These are phyloP conservation scores for Skeletonema menzelii DNA, from an alignment of 108 stramenopile genomes.

Conservation along the genomic window DNA sequence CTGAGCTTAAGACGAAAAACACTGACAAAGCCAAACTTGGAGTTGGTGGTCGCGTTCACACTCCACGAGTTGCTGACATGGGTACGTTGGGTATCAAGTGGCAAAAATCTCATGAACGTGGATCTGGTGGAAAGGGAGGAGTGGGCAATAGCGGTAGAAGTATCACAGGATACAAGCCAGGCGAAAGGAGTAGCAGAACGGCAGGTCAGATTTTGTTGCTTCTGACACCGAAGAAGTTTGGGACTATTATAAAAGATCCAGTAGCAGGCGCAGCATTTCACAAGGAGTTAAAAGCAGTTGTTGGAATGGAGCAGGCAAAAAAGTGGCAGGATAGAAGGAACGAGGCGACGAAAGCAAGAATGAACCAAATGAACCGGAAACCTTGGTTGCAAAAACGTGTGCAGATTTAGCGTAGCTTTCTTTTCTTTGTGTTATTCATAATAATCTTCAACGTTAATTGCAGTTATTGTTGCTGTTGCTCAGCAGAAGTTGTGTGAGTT, in stretches of 20 bases:
- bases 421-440: not conserved
- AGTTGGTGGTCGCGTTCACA: slow-evolving; percentile 46
- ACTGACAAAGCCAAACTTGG: slow-evolving; percentile 14
- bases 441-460: not conserved
- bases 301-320: slow-evolving; percentile 64
- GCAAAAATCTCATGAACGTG: slow-evolving; percentile 87
- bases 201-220: slow-evolving; percentile 85
- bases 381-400: slow-evolving; percentile 79
- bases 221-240: slow-evolving; percentile 80
- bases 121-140: slow-evolving; percentile 85
- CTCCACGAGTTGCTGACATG: slow-evolving; percentile 84
- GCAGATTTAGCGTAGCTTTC: not conserved
- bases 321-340: slow-evolving; percentile 62
- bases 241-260: slow-evolving; percentile 58
- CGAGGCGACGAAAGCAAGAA: slow-evolving; percentile 70
- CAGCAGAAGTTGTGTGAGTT: not conserved
- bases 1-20: slow-evolving; percentile 48
- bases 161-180: slow-evolving; percentile 38
- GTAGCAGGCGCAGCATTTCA: slow-evolving; percentile 79
- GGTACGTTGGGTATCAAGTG: slow-evolving; percentile 81
- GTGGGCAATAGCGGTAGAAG: slow-evolving; percentile 69
- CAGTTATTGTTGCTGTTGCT: not conserved
- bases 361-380: slow-evolving; percentile 89
- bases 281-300: slow-evolving; percentile 69
- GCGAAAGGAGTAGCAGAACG: slow-evolving; percentile 48